A percentile compares a stretch with the other conserved stretches of the same genome.
phyloP scores from a whole-genome alignment of 352 stramenopile species.

The Chrysophaeum taylorii region DNA sequence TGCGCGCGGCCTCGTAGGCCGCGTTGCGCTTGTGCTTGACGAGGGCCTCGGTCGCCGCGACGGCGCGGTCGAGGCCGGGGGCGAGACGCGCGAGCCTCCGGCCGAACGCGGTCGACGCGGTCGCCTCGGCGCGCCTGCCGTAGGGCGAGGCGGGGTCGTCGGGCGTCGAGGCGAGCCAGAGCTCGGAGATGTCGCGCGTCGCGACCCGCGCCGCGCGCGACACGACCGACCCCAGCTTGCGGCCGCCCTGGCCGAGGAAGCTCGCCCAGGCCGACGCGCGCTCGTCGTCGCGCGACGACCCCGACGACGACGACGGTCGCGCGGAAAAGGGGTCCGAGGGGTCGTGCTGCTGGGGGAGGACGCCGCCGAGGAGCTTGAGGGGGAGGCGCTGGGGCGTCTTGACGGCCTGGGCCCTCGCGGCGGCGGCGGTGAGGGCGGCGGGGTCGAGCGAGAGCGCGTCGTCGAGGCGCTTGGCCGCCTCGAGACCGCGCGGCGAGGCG shows the following conservation, averaged over 20 bases:
- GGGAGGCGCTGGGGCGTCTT: background rate
- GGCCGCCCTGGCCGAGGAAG: no score
- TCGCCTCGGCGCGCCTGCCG: background rate
- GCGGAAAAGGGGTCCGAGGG: no score
- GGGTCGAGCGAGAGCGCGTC: background rate
- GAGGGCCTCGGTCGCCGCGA: background rate
- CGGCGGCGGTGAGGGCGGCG: no score
- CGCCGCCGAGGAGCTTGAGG: no score
- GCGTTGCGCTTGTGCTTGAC: background rate
- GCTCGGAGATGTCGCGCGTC: background rate
- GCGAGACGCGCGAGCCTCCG: background rate
- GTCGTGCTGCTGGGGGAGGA: no score
- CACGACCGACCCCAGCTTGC: no score
- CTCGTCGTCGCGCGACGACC: no score
- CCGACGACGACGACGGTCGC: no score
- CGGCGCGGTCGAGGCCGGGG: background rate
- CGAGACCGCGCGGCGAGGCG: background rate
- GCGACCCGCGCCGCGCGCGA: no score
- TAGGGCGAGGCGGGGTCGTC: background rate
- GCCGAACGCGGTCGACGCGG: background rate
- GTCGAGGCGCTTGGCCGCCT: background rate
- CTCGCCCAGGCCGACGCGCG: no score
- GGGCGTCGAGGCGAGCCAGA: background rate
- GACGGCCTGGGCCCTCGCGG: background rate
- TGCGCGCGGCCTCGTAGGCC: constrained; percentile 1